Base-by-base conservation (phyloP, 2,329 filamentous ascomycete species). In the Ophiocordyceps robertsii region DNA sequence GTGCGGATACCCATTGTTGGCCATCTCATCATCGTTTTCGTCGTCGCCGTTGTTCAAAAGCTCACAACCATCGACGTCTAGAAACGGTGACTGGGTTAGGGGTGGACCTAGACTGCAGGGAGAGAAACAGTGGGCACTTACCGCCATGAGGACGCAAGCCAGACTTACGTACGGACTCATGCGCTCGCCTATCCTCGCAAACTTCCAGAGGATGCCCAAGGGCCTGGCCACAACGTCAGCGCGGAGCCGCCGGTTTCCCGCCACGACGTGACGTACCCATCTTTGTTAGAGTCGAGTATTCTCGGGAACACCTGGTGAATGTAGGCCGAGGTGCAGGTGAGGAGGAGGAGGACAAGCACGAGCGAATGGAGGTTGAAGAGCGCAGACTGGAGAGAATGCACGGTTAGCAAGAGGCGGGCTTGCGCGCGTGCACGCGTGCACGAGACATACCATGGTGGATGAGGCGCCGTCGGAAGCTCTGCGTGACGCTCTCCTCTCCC, bases 311-410 rank as follows among this genome's bases (percentile, higher is more conserved):
- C 79, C 55, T 85, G 83, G 69, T 96, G 92, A 44, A 88, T 76
- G 66, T 98, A 96, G 48, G 92, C 80, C 64, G 85, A 89, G 44
- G 92, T 95, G 75, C 92, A 98, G 59, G 96, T 93, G 53, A 93
- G 79, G 53, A 98, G 82, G 41, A 98, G 80, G 56, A 98, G 80
- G 52, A 95, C 90, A 55, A 96, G 78, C 54, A 98, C 77, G 53
- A 96, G 83, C 45, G 88, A 94, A 65, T 95, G 88, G 71, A 98
- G 96, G 69, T 96, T 96, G 80, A 98, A 95, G 57, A 98, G 82
- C 43, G 92, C 92, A 46, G 92, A 84, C 92, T 95, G 56, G 16
- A 16, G 19, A 10, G 14, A 14, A n/a, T 4, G 24, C 7, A 29
- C 27, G 14, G 38, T 17, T 24, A 36, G 19, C 14, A 16, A 8